Base-by-base conservation (phyloP, 139 green algal species). In the Picochlorum sp. region DNA sequence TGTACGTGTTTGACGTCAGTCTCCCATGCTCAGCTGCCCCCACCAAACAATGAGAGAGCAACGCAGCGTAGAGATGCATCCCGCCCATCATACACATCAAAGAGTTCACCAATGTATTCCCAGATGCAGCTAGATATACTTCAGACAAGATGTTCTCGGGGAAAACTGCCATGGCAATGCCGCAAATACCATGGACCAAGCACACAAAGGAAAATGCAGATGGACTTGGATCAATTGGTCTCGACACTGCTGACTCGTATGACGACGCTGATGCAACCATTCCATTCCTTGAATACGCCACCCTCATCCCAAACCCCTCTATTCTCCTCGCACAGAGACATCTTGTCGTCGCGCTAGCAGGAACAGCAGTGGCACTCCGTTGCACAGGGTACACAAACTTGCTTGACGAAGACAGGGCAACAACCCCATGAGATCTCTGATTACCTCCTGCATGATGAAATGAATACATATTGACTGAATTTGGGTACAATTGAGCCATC, bases 1-100 rank as follows among this genome's bases (percentile, higher is more conserved):
- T 69, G 75, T 87, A 87, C 26, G 81, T 87, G 57, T 78, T 73
- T 3, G 65, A 76, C 9, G 52, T 37, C 49, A 87, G 68, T 13
- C 75, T 69, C 3, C 61, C 69, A 28, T 75, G 62, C 18, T 63
- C 62, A 4, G 72, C 70, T 9, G 81, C 81, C 31, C 82, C 75
- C 71, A 81, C 52, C 57, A 68, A 55, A 21, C 57, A 65, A 65
- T 77, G 28, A 1, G 65, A 49, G 24, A 49, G 45, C 6, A 73
- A 16, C 1, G 65, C 71, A 0, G 59, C 65, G 21, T 72, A 45
- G 31, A 73, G 14, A n/a, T 37, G n/a, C 31, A 52, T 18, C 49
- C 57, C 7, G 63, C 20, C 30, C 38, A 44, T 24, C 65, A 64
- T 7, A 0, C 14, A 20, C 13, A 59, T 23, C 26, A 73, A 21